Evolutionary conservation across 441 rosid genomes (phyloP).

Genomic region (Erodium trifolium): DNA sequence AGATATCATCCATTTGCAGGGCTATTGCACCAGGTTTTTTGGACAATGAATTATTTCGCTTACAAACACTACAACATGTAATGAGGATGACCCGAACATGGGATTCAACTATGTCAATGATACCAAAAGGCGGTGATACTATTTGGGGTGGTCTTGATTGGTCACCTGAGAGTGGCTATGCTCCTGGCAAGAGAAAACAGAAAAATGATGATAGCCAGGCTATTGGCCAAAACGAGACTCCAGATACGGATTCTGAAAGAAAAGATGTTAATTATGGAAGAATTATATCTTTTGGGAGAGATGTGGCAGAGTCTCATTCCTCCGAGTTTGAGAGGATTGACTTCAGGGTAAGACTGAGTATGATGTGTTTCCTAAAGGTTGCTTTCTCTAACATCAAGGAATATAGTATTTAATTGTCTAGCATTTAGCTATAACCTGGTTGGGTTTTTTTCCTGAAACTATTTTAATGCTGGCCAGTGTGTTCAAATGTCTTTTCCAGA

Average conservation of each 20-base stretch:
- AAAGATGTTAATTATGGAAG: slow-evolving; percentile 61
- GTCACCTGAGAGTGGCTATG: slow-evolving; percentile 75
- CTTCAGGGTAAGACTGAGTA: slow-evolving; percentile 52
- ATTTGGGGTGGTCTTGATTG: slow-evolving; percentile 93
- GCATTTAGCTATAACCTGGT: too few relatives aligned
- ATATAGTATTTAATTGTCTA: too few relatives aligned
- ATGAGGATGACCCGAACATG: slow-evolving; percentile 88
- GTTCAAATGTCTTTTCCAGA: too few relatives aligned
- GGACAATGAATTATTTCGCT: slow-evolving; percentile 63
- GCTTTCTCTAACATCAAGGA: too few relatives aligned
- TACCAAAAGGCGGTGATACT: slow-evolving; percentile 91
- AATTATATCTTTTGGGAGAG: slow-evolving; percentile 80
- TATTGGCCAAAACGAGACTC: slow-evolving; percentile 24
- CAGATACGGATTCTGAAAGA: slow-evolving; percentile 29
- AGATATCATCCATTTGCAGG: slow-evolving; percentile 38
- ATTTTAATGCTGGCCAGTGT: too few relatives aligned
- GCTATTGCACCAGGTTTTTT: slow-evolving; percentile 83
- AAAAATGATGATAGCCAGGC: slow-evolving; percentile 30
- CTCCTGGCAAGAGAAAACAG: slow-evolving; percentile 35
- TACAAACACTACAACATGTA: slow-evolving; percentile 73
- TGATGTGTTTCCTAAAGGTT: too few relatives aligned
- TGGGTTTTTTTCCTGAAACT: too few relatives aligned
- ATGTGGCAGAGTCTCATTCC: slow-evolving; percentile 57
- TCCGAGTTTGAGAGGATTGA: slow-evolving; percentile 67
- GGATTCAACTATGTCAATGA: slow-evolving; percentile 97